Evolutionary conservation across 768 basidiomycete species (phyloP).

Genomic region (Boletus subcaerulescens): DNA sequence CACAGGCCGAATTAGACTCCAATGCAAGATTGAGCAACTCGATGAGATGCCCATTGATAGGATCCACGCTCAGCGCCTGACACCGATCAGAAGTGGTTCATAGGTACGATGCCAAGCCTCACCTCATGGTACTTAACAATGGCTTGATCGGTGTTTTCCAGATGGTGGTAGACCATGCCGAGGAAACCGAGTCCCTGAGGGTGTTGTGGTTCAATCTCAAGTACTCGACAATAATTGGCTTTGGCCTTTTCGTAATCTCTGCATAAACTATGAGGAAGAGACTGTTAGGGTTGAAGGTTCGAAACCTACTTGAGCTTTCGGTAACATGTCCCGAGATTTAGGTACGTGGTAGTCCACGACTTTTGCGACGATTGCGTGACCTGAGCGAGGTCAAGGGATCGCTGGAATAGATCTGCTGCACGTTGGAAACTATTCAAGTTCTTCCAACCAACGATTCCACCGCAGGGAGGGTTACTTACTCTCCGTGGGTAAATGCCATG

Average conservation of each 20-base stretch:
- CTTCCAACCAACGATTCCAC: neutral
- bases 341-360: conserved; percentile 85
- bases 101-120: conserved; percentile 17
- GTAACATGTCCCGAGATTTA: conserved; percentile 89
- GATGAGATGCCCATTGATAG: conserved; percentile 76
- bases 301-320: conserved; percentile 70
- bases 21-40: conserved; percentile 82
- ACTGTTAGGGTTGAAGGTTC: neutral
- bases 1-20: conserved; percentile 43
- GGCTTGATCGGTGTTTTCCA: conserved; percentile 70
- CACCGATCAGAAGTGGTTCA: neutral
- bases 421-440: conserved; percentile 60
- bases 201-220: conserved; percentile 85
- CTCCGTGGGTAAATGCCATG: conserved; percentile 82
- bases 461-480: conserved; percentile 47
- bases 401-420: conserved; percentile 69
- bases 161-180: conserved; percentile 83
- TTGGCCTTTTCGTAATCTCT: conserved; percentile 65
- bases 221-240: conserved; percentile 68
- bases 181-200: conserved; percentile 80
- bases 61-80: conserved; percentile 77
- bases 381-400: conserved; percentile 77
- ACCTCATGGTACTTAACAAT: conserved; percentile 95
- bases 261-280: conserved; percentile 10
- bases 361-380: conserved; percentile 82